Evolutionary conservation across 2,329 filamentous ascomycete genomes (phyloP), one percentile per base, ranked within the genome.

Genomic region (Aureobasidium lini): DNA sequence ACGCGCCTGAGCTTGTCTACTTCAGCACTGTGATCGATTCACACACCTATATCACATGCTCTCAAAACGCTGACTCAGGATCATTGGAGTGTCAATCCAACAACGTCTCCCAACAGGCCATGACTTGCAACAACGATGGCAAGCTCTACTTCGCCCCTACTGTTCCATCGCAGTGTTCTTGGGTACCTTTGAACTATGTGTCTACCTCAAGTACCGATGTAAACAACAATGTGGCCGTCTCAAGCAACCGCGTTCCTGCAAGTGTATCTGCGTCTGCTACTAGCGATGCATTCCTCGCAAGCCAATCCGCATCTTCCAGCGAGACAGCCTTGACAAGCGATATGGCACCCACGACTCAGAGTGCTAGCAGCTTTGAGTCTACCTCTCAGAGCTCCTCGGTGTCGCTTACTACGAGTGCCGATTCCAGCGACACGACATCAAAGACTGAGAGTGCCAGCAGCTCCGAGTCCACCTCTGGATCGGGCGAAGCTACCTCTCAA

Each of bases 41-140:
- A 2, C 29, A 54, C 28, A 40, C 13, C 29, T 54, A 54, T 34
- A 54, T 54, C 37, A 32, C 50, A 18, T 54, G 50, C 28, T 32
- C 36, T 6, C 50, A 54, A 37, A 54, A 42, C 6, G 28, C n/a
- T 10, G 1, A 6, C 8, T 18, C 50, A 15, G n/a, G 50, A 4
- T n/a, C 8, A 6, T 31, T 54, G 28, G 37, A 43, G 28, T 54
- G 50, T 11, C 16, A 42, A 9, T 42, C 50, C 9, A 39, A 54
- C 28, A 43, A 34, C 7, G 50, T 54, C n/a, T 6, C 32, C 1
- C 50, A 54, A 15, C 50, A 54, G 10, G 28, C 50, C 11, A 54
- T 54, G 50, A 42, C 50, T 54, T 54, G 50, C 15, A 40, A 40
- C 28, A 54, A 54, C 10, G 50, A 54, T 6, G 29, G 50, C 16